phyloP scores from a whole-genome alignment of 2,329 filamentous ascomycete genomes.

The Coccinonectria pachysandricola region DNA sequence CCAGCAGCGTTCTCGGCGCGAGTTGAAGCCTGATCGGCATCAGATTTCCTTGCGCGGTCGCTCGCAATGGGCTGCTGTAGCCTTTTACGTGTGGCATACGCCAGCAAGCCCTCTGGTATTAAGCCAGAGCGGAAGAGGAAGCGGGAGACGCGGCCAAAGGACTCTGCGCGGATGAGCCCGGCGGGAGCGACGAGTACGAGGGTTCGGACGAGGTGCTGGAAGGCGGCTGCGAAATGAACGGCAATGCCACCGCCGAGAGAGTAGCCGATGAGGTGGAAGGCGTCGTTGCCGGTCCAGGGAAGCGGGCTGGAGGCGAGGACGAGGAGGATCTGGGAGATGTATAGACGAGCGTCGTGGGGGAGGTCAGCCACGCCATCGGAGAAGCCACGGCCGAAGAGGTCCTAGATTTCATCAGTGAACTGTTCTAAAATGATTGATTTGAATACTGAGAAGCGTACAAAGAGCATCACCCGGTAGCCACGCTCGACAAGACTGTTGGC shows the following conservation, averaged over 20 bases:
- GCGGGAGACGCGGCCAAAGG: conserved; percentile 39
- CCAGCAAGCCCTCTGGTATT: conserved; percentile 42
- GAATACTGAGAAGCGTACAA: conserved; percentile 32
- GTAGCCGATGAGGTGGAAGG: conserved; percentile 65
- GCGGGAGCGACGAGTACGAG: conserved; percentile 71
- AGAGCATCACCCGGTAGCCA: conserved; percentile 73
- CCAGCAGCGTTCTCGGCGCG: conserved; percentile 13
- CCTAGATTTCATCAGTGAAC: conserved; percentile 28
- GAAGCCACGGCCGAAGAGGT: conserved; percentile 61
- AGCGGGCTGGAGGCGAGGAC: conserved; percentile 60
- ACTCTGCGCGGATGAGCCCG: conserved; percentile 55
- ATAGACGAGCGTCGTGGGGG: conserved; percentile 64
- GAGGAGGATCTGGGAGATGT: conserved; percentile 60
- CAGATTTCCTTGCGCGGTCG: conserved; percentile 16
- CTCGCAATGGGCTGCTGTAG: conserved; percentile 40
- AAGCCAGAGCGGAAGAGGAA: conserved; percentile 45
- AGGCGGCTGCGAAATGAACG: conserved; percentile 61
- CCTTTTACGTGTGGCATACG: conserved; percentile 35
- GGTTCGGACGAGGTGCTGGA: conserved; percentile 57
- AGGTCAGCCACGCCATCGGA: conserved; percentile 54
- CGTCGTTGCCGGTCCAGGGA: conserved; percentile 49
- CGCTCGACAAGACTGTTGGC: conserved; percentile 55
- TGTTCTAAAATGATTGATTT: too few relatives aligned
- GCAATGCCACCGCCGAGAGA: conserved; percentile 74
- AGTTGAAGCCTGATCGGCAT: too few relatives aligned